phyloP scores from a whole-genome alignment of 768 basidiomycete species.

The Tubosaeta sp. region DNA sequence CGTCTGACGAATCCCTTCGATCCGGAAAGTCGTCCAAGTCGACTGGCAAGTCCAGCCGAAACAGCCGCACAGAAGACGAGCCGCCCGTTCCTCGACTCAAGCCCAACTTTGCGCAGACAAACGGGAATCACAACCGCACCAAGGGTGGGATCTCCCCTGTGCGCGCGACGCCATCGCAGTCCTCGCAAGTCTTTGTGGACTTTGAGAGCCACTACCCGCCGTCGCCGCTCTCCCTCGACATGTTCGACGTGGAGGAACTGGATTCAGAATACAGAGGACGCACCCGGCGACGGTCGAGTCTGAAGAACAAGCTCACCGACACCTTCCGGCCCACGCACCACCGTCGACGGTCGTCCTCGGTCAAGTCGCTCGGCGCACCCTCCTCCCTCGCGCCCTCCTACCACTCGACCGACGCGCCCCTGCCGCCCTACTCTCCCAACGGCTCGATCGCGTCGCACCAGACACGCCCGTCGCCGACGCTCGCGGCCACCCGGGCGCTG shows the following conservation, averaged over 20 bases:
- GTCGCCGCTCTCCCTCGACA: conserved; percentile 24
- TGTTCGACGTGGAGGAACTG: conserved; percentile 24
- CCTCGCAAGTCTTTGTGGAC: conserved; percentile 27
- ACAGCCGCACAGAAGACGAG: conserved; percentile 23
- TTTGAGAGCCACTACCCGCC: conserved; percentile 24
- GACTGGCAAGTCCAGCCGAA: conserved; percentile 29
- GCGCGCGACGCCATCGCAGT: conserved; percentile 18
- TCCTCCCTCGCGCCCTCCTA: conserved; percentile 23
- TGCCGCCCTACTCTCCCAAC: conserved; percentile 20
- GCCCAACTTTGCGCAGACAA: conserved; percentile 22
- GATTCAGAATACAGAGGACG: conserved; percentile 26
- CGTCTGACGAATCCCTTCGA: conserved; percentile 39
- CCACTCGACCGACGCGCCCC: conserved; percentile 17
- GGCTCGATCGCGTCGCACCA: conserved; percentile 13
- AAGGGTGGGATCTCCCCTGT: conserved; percentile 39
- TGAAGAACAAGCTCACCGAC: conserved; percentile 31
- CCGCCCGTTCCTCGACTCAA: conserved; percentile 30
- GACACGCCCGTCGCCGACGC: conserved; percentile 22
- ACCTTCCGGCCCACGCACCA: conserved; percentile 31
- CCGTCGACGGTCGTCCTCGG: conserved; percentile 31
- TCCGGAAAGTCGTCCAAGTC: conserved; percentile 37
- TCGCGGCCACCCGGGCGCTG: conserved; percentile 40
- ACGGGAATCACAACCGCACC: conserved; percentile 27
- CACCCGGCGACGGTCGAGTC: conserved; percentile 25
- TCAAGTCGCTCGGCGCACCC: conserved; percentile 31